Evolutionary conservation across 495 filamentous ascomycete species (phyloP), one percentile per base, ranked within the genome.

Genomic region (Aspergillus heteromorphus): DNA sequence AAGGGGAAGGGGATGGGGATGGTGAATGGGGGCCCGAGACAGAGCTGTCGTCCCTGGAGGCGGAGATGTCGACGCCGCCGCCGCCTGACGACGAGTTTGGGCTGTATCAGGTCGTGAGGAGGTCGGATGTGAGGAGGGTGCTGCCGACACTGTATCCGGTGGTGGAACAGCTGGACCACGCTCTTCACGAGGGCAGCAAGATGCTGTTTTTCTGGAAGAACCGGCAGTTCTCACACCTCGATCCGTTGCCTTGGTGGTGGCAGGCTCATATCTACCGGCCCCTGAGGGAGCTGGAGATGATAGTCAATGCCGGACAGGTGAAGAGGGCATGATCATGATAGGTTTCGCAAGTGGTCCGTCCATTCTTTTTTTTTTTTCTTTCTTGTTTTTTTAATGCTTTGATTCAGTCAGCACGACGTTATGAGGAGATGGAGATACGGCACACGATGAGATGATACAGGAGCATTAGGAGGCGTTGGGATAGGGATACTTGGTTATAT

Each of bases 181-280:
- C 54, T 19, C 36, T 61, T 9, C 7, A 45, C 2, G 48, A 55
- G 6, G 20, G 61, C 4, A 50, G 45, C 7, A 13, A 51, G 9
- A 19, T 60, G 25, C 40, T 72, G 14, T 34, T 69, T 0, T 73
- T 73, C 48, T 75, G 69, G 71, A 62, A 64, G 25, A 51, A 73
- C 30, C 57, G 64, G 25, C 63, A 58, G 9, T 75, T 75, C 34
- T 69, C 67, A 2, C 21, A 31, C 19, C 45, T 56, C 13, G 74
- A 77, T 53, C 74, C 74, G 13, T 21, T 77, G 19, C 74, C 74
- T 8, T 77, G 74, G 74, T 77, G 74, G 74, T 77, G 74, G 74
- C 58, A 77, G 59, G 57, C 60, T 2, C 74, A 77, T 63, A 45
- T 77, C 21, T 72, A 64, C 43, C 63, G 60, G 31, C 74, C 73